A percentile compares a stretch with the other conserved stretches of the same genome.
Evolutionary conservation across 2,329 filamentous ascomycete genomes (phyloP).

Genomic region (Drechslera avenae): DNA sequence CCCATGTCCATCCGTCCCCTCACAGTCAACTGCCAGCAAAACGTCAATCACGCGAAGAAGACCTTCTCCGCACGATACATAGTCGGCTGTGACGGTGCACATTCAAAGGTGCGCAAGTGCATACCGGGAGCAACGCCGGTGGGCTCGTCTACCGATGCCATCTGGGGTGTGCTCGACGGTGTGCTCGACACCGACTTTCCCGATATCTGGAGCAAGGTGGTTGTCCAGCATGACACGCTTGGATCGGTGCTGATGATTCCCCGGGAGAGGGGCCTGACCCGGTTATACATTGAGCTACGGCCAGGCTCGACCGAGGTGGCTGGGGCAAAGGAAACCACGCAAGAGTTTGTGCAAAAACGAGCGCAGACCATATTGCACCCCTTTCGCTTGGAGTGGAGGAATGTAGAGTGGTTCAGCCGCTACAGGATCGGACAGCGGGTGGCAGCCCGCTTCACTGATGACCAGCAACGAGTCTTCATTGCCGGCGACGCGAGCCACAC

Average conservation of each 20-base stretch:
- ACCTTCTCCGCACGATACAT: conserved; percentile 66
- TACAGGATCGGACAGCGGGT: conserved; percentile 58
- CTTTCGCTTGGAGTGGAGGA: conserved; percentile 53
- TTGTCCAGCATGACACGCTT: conserved; percentile 68
- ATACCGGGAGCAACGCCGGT: conserved; percentile 57
- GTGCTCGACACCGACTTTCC: conserved; percentile 74
- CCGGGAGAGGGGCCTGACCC: conserved; percentile 73
- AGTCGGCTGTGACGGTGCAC: conserved; percentile 74
- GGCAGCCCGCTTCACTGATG: conserved; percentile 53
- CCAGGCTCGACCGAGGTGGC: conserved; percentile 41
- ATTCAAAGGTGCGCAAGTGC: conserved; percentile 70
- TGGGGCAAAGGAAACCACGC: conserved; percentile 50
- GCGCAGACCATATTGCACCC: conserved; percentile 57
- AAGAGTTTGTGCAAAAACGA: conserved; percentile 73
- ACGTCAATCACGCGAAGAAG: conserved; percentile 44
- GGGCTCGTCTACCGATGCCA: conserved; percentile 59
- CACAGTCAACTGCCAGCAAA: conserved; percentile 50
- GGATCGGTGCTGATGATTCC: conserved; percentile 77
- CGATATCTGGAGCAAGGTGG: conserved; percentile 75
- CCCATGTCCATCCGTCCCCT: conserved; percentile 47
- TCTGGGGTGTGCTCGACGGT: conserved; percentile 76
- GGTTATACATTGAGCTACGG: conserved; percentile 59
- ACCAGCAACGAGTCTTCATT: conserved; percentile 53
- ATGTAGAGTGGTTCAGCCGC: conserved; percentile 58
- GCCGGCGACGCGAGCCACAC: conserved; percentile 56